A percentile compares a stretch with the other conserved stretches of the same genome.
phyloP scores from a whole-genome alignment of 345 rosid species.

The Rhodomyrtus tomentosa region DNA sequence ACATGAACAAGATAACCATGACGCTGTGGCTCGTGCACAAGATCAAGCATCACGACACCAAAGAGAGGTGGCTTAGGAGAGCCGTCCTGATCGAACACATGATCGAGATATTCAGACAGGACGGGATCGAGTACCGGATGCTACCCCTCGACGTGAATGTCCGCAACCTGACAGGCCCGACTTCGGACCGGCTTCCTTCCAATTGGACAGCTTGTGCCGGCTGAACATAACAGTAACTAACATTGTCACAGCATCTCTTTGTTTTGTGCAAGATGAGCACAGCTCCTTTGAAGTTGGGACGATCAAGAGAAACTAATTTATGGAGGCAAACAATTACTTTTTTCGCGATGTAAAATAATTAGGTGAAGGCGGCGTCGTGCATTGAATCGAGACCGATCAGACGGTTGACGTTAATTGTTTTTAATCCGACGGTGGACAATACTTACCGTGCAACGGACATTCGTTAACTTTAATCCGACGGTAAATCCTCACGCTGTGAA shows the following conservation, averaged over 20 bases:
- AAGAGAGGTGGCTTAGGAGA: constrained; percentile 19
- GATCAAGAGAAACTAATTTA: neutral
- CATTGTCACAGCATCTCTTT: neutral
- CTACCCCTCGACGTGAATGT: constrained; percentile 35
- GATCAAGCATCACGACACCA: constrained; percentile 19
- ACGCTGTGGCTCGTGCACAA: constrained; percentile 6
- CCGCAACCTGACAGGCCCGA: constrained; percentile 9
- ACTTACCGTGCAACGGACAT: neutral
- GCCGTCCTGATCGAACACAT: constrained; percentile 19
- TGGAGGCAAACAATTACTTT: neutral
- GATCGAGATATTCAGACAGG: constrained; percentile 21
- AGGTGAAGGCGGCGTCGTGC: neutral
- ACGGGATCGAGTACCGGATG: constrained; percentile 24
- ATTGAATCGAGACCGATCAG: neutral
- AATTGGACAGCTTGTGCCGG: constrained; percentile 15
- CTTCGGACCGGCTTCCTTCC: constrained; percentile 15
- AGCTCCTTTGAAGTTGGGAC: neutral
- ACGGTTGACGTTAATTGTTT: neutral
- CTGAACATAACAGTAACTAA: neutral
- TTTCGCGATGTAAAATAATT: neutral
- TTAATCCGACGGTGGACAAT: neutral
- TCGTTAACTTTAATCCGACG: neutral
- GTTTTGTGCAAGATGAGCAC: neutral
- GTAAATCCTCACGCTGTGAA: too few species aligned
- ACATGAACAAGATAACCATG: constrained; percentile 40